A percentile compares a stretch with the other conserved stretches of the same genome.
Evolutionary conservation across 2,329 filamentous ascomycete genomes (phyloP).

Genomic region (Nemania sp.): DNA sequence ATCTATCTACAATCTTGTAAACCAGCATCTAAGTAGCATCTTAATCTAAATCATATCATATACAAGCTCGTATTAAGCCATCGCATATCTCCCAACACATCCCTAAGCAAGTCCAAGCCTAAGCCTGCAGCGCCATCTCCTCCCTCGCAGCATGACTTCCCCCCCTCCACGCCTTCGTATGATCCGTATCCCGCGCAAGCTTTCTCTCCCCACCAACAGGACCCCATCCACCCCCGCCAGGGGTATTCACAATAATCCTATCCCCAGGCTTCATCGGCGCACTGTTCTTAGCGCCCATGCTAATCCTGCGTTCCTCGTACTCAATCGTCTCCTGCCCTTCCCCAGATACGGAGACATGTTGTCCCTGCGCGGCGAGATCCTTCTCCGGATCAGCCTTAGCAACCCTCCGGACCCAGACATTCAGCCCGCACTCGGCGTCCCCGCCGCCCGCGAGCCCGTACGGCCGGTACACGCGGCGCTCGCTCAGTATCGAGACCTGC

Average conservation of each 20-base stretch:
- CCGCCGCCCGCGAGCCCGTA: constrained; percentile 88
- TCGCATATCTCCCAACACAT: too few relatives aligned
- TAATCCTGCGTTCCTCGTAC: constrained; percentile 73
- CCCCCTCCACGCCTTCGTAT: constrained; percentile 64
- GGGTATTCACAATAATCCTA: constrained; percentile 80
- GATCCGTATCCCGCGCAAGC: constrained; percentile 65
- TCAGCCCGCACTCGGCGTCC: constrained; percentile 81
- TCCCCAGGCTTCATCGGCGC: constrained; percentile 82
- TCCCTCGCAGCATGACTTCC: constrained; percentile 69
- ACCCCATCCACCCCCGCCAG: constrained; percentile 84
- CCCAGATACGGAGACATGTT: constrained; percentile 3
- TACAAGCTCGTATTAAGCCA: background rate
- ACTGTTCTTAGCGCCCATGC: constrained; percentile 83
- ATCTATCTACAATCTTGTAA: too few relatives aligned
- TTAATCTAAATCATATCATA: too few relatives aligned
- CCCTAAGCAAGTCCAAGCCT: constrained; percentile 2
- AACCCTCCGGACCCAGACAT: constrained; percentile 86
- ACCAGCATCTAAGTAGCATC: too few relatives aligned
- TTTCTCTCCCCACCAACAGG: constrained; percentile 67
- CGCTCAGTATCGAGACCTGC: constrained; percentile 78
- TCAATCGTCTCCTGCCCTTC: constrained; percentile 54
- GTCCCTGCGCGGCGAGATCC: constrained; percentile 40
- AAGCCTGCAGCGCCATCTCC: constrained; percentile 68
- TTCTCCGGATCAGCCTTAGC: constrained; percentile 65
- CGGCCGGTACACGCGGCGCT: constrained; percentile 76